These are phyloP conservation scores for Stipa capillata DNA, from an alignment of 176 grass and related monocot genomes.

Conservation along the genomic window DNA sequence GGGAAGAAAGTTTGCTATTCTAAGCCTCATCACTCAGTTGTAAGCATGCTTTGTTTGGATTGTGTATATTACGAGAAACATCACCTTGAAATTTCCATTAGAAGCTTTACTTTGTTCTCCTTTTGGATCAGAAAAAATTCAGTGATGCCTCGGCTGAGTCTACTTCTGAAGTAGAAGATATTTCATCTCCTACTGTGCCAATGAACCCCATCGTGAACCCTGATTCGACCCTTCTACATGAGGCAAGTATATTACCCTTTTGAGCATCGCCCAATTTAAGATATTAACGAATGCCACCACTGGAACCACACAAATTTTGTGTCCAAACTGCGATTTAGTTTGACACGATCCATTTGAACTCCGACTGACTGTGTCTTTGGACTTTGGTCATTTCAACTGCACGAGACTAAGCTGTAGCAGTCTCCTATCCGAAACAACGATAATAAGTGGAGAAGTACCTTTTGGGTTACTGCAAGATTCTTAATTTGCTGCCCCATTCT, in stretches of 20 bases:
- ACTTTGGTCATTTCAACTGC: neutral
- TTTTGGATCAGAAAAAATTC: conserved; percentile 48
- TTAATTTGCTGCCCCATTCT: neutral
- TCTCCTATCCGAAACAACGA: neutral
- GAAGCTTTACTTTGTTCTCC: neutral
- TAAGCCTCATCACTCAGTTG: conserved; percentile 31
- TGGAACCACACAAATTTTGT: neutral
- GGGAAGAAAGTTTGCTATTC: conserved; percentile 54
- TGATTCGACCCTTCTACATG: conserved; percentile 46
- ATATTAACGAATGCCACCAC: neutral
- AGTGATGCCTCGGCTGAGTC: conserved; percentile 71
- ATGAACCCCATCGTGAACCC: conserved; percentile 22
- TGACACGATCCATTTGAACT: neutral
- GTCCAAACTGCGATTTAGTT: neutral
- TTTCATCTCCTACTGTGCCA: conserved; percentile 29
- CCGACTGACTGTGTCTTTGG: neutral
- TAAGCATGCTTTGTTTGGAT: conserved; percentile 28
- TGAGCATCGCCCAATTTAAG: neutral
- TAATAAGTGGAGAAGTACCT: neutral
- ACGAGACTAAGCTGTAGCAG: neutral
- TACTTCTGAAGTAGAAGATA: conserved; percentile 76
- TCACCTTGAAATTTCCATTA: conserved; percentile 2
- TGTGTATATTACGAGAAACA: conserved; percentile 3
- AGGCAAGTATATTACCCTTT: conserved; percentile 43
- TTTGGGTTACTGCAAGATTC: neutral